Base-by-base conservation (phyloP, 2,329 filamentous ascomycete genomes). In the Stenocarpella maydis region DNA sequence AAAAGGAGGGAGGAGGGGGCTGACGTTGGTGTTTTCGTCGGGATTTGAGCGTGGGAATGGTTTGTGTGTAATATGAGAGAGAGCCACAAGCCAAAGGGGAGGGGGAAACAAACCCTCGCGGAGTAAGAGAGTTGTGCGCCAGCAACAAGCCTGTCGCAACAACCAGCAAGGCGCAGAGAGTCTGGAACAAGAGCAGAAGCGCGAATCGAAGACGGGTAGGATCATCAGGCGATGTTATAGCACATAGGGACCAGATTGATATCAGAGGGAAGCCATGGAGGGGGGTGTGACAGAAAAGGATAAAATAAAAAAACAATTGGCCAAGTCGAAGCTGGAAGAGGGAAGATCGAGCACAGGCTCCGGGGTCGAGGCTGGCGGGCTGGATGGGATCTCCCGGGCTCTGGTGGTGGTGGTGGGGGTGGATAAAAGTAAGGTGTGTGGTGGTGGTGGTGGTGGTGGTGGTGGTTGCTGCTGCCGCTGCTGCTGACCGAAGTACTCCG, bases 401-500 rank as follows among this genome's bases (percentile, higher is more conserved):
- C 9, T 4, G 12, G 41, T n/a, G 39, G 58, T 61, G 41, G 31
- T 34, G 41, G 58, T 61, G 41, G 26, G 47, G 41, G 17, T 45
- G n/a, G n/a, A n/a, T n/a, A n/a, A n/a, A n/a, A n/a, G n/a, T n/a
- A n/a, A n/a, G n/a, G n/a, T n/a, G n/a, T n/a, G n/a, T n/a, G n/a
- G n/a, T n/a, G n/a, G n/a, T n/a, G n/a, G n/a, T n/a, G 15, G 41
- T 26, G 37, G 41, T 61, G 41, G n/a, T 34, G 41, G 58, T 61
- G 41, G 19, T 63, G 41, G 17, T 34, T 6, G 19, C 7, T 15
- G 34, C 37, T 34, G 26, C 58, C 24, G 24, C 19, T 63, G 58
- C n/a, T 63, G 58, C 43, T 63, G 58, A 49, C 58, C 58, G 58
- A 63, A 63, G 58, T 63, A 63, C 58, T 15, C 37, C 58, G 58